Evolutionary conservation across 2,329 filamentous ascomycete genomes (phyloP), one percentile per base, ranked within the genome.

Genomic region (Diplodia intermedia): DNA sequence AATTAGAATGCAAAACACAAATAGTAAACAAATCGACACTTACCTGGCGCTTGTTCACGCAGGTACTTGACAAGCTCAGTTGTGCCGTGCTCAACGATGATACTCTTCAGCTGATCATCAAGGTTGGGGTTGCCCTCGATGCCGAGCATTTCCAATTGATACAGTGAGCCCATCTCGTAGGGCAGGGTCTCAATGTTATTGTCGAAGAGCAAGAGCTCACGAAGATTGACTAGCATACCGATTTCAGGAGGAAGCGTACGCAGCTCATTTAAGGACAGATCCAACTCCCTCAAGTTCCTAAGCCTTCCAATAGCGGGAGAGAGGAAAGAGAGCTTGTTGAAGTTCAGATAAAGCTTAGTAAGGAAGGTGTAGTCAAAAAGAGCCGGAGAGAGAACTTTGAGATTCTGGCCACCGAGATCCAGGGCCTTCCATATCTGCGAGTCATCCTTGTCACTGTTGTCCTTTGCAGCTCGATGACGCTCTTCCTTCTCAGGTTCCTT

Each of bases 201-300:
- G 82, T 97, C 93, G 78, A 97, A 97, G 2, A 97, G 84, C 33
- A 94, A 83, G 5, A 99, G 85, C 72, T 91, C 89, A 80, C 92
- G 93, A 67, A 99, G 84, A 73, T 94, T 95, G 33, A 94, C 95
- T 74, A 97, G 92, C 94, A 98, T 99, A 76, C 95, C 95, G 69
- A 99, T 88, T 82, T 99, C 94, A 26, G 91, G 87, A 1, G 95
- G 95, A 4, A 99, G 83, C 71, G 91, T 89, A 9, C 86, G 86
- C 69, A 99, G 85, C 70, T 94, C 88, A 79, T 99, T 99, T 81
- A 90, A 89, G 0, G 95, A 98, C 3, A 94, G 86, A 79, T 99
- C 94, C 60, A 99, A 86, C 74, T 94, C 87, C 43, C 88, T 91
- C 60, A 99, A 82, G 71, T 91, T 90, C 71, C 94, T 89, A 71